These are phyloP conservation scores for Ogataea dorogensis DNA, from an alignment of 805 yeast species.

Conservation along the genomic window DNA sequence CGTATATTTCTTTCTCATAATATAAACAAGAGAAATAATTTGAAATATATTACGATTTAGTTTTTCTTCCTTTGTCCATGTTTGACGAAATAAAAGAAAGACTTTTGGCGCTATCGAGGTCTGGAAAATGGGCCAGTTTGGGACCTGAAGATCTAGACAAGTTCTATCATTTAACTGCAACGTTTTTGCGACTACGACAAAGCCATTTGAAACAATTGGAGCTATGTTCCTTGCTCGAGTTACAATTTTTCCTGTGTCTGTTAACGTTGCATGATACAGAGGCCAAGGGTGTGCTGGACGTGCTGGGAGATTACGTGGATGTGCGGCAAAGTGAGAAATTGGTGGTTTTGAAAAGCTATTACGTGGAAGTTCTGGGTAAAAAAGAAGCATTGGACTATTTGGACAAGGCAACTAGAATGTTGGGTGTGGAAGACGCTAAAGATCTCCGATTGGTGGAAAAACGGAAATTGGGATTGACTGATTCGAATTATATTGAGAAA, in stretches of 20 bases:
- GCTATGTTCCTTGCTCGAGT: constrained; percentile 58
- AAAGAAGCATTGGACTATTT: constrained; percentile 40
- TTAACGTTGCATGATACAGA: constrained; percentile 63
- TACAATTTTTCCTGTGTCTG: constrained; percentile 66
- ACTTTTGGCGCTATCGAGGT: constrained; percentile 47
- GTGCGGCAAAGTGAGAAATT: constrained; percentile 51
- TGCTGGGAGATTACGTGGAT: constrained; percentile 66
- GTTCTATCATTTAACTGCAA: constrained; percentile 39
- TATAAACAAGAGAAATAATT: neutral
- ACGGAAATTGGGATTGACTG: constrained; percentile 24
- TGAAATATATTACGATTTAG: no score
- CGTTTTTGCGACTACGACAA: constrained; percentile 31
- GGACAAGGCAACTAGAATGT: constrained; percentile 13
- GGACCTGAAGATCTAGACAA: constrained; percentile 43
- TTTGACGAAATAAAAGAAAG: constrained; percentile 29
- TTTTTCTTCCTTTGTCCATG: constrained; percentile 5
- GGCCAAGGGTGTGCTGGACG: constrained; percentile 65
- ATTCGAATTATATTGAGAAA: constrained; percentile 49
- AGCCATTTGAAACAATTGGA: constrained; percentile 42
- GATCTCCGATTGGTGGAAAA: constrained; percentile 26
- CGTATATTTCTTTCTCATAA: constrained; percentile 9
- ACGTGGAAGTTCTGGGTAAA: constrained; percentile 51
- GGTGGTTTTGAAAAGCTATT: constrained; percentile 51
- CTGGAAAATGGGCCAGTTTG: constrained; percentile 50
- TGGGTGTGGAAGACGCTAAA: constrained; percentile 23